phyloP scores from a whole-genome alignment of 2,329 filamentous ascomycete genomes.

The Sporothrix humicola region DNA sequence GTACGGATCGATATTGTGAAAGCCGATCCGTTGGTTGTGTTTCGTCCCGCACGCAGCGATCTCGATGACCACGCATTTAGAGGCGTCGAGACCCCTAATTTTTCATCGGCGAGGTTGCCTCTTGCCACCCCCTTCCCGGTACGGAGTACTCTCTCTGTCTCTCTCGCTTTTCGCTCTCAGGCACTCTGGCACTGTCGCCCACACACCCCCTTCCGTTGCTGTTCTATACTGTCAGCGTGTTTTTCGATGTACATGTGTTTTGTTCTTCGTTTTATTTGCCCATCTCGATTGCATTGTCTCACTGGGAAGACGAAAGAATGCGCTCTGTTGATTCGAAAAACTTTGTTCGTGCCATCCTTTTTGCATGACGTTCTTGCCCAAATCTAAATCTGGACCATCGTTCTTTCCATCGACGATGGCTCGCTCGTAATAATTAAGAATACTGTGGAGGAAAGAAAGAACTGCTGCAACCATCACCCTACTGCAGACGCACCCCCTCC shows the following conservation, averaged over 20 bases:
- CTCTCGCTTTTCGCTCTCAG: background rate
- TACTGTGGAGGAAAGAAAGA: background rate
- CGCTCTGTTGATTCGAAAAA: background rate
- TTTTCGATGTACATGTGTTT: background rate
- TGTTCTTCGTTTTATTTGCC: background rate
- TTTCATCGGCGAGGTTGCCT: background rate
- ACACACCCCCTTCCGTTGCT: background rate
- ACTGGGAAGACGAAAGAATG: background rate
- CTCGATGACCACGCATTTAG: slow-evolving; percentile 13
- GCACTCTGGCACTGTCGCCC: background rate
- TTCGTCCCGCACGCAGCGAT: slow-evolving; percentile 1
- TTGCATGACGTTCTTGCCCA: background rate
- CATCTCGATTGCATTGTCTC: background rate
- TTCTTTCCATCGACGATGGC: background rate
- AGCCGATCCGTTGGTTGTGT: background rate
- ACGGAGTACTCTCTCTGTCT: slow-evolving; percentile 14
- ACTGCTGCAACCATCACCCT: background rate
- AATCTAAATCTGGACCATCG: background rate
- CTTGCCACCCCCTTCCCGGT: slow-evolving; percentile 19
- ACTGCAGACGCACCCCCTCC: background rate
- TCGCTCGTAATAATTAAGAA: background rate
- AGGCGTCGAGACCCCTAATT: slow-evolving; percentile 15
- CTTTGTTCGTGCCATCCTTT: background rate
- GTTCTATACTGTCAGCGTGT: background rate
- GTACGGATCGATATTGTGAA: slow-evolving; percentile 11